Conservation (phyloP, 2,329 filamentous ascomycete genomes). For the Neonectria faginata region DNA sequence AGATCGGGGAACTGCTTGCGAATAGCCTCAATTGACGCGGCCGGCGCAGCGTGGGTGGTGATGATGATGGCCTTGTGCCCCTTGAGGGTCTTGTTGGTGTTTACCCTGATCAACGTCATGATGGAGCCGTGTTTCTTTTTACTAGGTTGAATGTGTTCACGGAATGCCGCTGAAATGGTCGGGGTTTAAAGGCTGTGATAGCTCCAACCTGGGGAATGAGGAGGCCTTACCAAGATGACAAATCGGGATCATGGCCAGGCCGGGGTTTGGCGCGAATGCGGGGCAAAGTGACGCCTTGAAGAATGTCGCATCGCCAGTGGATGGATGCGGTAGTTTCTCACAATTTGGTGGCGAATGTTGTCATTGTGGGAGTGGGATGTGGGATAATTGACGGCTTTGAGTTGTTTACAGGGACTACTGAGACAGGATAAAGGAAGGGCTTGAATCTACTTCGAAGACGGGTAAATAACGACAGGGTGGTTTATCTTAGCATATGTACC, state of each 20-base stretch:
- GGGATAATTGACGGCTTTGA: slow-evolving; percentile 16
- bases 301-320: slow-evolving; percentile 18
- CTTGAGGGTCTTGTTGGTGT: slow-evolving; percentile 54
- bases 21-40: slow-evolving; percentile 52
- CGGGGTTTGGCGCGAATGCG: slow-evolving; percentile 39
- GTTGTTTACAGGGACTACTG: background rate
- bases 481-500: too few species aligned
- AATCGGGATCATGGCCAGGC: slow-evolving; percentile 27
- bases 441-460: too few species aligned
- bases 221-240: slow-evolving; percentile 36
- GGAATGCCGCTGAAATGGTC: background rate
- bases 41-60: slow-evolving; percentile 47
- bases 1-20: slow-evolving; percentile 58
- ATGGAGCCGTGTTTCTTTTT: background rate
- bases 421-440: background rate
- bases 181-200: slow-evolving; percentile 19
- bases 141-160: background rate
- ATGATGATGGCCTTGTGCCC: slow-evolving; percentile 63
- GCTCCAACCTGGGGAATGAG: background rate
- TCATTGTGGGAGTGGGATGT: slow-evolving; percentile 31
- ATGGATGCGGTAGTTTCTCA: slow-evolving; percentile 11
- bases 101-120: slow-evolving; percentile 37
- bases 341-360: slow-evolving; percentile 35
- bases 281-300: slow-evolving; percentile 41
- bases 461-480: too few species aligned